Conservation (phyloP, 768 basidiomycete genomes). For the Antrodiella citrinella region DNA sequence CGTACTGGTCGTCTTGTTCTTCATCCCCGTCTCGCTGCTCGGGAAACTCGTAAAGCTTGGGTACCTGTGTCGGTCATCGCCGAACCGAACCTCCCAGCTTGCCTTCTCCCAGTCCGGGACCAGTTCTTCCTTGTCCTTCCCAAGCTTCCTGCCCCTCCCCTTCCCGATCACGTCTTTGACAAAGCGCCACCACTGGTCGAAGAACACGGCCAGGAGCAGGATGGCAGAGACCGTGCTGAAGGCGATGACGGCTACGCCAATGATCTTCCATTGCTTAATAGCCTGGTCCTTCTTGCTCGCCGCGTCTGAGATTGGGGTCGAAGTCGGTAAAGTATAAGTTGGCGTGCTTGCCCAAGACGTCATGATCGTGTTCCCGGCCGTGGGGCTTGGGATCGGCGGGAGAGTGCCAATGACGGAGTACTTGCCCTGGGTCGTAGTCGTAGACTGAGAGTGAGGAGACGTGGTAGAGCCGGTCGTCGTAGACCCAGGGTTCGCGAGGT, state of each 20-base stretch:
- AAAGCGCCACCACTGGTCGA: conserved; percentile 65
- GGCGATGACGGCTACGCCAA: conserved; percentile 60
- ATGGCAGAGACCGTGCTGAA: conserved; percentile 48
- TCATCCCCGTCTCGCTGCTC: conserved; percentile 2
- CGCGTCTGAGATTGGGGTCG: background rate
- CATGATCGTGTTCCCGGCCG: background rate
- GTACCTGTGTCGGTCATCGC: conserved; percentile 19
- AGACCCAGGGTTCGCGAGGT: background rate
- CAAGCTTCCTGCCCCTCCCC: conserved; percentile 22
- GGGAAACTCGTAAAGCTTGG: conserved; percentile 22
- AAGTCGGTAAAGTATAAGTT: background rate
- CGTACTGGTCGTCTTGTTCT: background rate
- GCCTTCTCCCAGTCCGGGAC: conserved; percentile 57
- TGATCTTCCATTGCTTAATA: conserved; percentile 52
- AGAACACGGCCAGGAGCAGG: conserved; percentile 55
- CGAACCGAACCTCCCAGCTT: conserved; percentile 42
- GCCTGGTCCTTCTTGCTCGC: background rate
- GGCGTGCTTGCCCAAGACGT: background rate
- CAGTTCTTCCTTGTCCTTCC: conserved; percentile 40
- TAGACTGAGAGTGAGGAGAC: conserved; percentile 1
- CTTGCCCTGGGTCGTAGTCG: background rate
- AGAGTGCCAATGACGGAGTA: conserved; percentile 5
- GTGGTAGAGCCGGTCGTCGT: background rate
- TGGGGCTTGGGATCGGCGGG: background rate
- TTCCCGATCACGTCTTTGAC: conserved; percentile 38